Evolutionary conservation across 169 alveolate genomes (phyloP), one percentile per base, ranked within the genome.

Genomic region (Eimeria acervulina): DNA sequence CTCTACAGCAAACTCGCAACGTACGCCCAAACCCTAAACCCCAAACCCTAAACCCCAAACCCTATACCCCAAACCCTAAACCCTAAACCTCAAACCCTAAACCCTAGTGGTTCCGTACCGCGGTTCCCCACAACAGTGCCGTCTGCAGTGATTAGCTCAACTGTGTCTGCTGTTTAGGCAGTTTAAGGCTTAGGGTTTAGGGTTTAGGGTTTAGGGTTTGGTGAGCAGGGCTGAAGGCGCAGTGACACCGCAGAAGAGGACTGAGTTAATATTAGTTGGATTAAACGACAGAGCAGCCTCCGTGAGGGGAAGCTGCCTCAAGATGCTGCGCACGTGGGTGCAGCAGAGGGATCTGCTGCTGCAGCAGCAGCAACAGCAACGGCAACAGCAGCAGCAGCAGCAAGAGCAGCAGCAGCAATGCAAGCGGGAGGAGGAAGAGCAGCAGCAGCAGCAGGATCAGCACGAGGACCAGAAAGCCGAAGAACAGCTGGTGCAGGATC

Each of bases 241-340:
- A 23, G 2, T 90, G 55, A 44, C 70, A 13, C 81, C 81, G 26
- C 90, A 90, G 55, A 68, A 90, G 44, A 42, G 52, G 78, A 44
- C 68, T 0, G 70, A 40, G 55, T 15, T 90, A 63, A n/a, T 44
- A 7, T 52, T 90, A 31, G 81, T 59, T 26, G 95, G 95, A 17
- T 38, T 90, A 36, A 90, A 74, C 44, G 95, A 90, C 80, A 42
- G 63, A 13, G 88, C 95, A 40, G 52, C 61, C 17, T 55, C 89
- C 42, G 95, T 90, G 6, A 42, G 95, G 23, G 90, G 55, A 33
- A 52, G 76, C 28, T 90, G 95, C 80, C 52, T 80, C 6, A 66
- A 74, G 52, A 72, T 72, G 95, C 88, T 90, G 44, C 88, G 95
- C 47, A 28, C 74, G 23, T 90, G 95, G 95, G 66, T 90, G 6